Conservation (phyloP, 371 early-diverging fungal species). For the Choanephora cucurbitarum region DNA sequence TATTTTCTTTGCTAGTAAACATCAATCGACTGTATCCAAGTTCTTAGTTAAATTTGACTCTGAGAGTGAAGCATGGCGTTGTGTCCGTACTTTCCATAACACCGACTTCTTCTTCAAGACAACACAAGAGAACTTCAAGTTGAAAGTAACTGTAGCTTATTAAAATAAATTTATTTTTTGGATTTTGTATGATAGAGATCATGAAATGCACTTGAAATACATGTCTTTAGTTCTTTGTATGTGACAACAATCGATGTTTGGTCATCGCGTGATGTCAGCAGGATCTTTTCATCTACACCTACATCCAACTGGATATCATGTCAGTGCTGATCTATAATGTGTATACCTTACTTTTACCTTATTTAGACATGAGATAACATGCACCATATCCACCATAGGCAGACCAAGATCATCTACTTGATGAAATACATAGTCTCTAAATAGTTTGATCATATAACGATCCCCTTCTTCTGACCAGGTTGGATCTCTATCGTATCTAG, state of each 20-base stretch:
- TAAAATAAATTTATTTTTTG: conserved; percentile 13
- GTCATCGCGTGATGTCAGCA: conserved; percentile 92
- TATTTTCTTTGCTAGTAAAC: conserved; percentile 22
- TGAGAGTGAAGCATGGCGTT: conserved; percentile 55
- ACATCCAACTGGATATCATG: conserved; percentile 75
- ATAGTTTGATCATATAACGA: conserved; percentile 91
- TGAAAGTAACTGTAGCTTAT: conserved; percentile 40
- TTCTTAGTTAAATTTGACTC: conserved; percentile 52
- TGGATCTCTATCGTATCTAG: conserved; percentile 82
- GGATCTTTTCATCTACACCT: conserved; percentile 88
- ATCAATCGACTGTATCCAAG: conserved; percentile 35
- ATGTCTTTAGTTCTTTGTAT: conserved; percentile 89
- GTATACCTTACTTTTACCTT: conserved; percentile 60
- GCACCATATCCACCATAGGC: conserved; percentile 88
- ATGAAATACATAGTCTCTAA: conserved; percentile 96
- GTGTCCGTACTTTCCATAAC: conserved; percentile 52
- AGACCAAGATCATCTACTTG: conserved; percentile 87
- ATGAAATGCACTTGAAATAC: conserved; percentile 78
- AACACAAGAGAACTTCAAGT: conserved; percentile 20
- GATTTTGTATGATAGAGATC: conserved; percentile 55
- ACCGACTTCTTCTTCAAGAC: conserved; percentile 25
- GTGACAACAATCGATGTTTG: conserved; percentile 92
- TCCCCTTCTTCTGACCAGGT: conserved; percentile 97
- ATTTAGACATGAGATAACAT: conserved; percentile 92
- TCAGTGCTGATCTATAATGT: background rate